These are phyloP conservation scores for Fraxinus nigra DNA, from an alignment of 305 asterid genomes.

Conservation along the genomic window DNA sequence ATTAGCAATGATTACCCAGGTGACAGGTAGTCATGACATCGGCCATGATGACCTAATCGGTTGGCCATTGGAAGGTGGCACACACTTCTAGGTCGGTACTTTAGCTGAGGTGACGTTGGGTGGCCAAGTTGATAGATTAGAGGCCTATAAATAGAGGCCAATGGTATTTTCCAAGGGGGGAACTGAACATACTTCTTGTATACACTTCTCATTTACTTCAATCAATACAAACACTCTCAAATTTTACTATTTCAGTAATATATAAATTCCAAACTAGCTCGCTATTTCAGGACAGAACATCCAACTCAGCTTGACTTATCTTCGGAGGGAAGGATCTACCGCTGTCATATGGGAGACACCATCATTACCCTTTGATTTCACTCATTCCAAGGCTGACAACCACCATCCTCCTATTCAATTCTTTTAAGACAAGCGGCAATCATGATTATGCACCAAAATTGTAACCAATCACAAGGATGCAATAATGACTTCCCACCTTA, in stretches of 20 bases:
- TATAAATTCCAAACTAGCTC: not conserved
- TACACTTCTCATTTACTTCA: not conserved
- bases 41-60: not conserved
- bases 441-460: no score
- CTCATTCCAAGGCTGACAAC: not conserved
- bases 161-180: not conserved
- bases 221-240: not conserved
- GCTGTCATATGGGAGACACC: not conserved
- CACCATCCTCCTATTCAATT: no score
- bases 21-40: not conserved
- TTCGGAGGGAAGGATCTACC: not conserved
- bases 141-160: not conserved
- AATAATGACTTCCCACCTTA: no score
- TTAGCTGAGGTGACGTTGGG: not conserved
- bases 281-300: not conserved
- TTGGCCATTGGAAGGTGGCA: not conserved
- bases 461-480: no score
- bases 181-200: not conserved
- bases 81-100: not conserved
- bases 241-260: no score
- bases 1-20: not conserved
- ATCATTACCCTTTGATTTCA: not conserved
- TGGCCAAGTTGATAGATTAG: not conserved
- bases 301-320: not conserved
- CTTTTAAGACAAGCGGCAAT: no score